Evolutionary conservation across 2,329 filamentous ascomycete genomes (phyloP).

Genomic region (Cytospora paraplurivora): DNA sequence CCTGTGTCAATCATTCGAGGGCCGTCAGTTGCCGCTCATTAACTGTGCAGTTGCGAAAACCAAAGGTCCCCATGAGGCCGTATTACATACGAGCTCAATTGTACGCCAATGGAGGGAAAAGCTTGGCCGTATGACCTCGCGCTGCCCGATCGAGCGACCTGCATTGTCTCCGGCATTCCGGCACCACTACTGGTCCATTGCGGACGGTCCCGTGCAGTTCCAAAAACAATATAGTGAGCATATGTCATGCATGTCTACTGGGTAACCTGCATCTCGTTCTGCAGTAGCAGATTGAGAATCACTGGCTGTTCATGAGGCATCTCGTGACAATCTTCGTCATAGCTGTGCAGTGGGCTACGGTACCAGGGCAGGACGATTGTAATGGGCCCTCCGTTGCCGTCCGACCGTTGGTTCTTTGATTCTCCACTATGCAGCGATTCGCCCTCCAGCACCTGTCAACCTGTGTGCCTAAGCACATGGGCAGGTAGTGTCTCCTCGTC

Average conservation of each 20-base stretch:
- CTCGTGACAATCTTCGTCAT: background rate
- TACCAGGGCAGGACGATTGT: background rate
- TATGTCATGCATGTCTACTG: background rate
- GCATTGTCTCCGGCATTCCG: constrained; percentile 2
- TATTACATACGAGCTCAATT: background rate
- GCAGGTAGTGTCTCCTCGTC: background rate
- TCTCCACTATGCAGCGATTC: background rate
- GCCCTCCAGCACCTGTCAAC: background rate
- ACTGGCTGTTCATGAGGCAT: background rate
- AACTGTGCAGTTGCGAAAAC: constrained; percentile 9
- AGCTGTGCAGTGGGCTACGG: background rate
- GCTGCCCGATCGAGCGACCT: constrained; percentile 19
- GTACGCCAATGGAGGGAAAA: constrained; percentile 2
- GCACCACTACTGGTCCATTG: constrained; percentile 9
- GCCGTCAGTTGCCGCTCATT: constrained; percentile 2
- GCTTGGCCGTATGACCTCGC: background rate
- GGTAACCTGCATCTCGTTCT: background rate
- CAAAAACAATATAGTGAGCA: constrained; percentile 1
- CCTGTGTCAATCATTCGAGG: background rate
- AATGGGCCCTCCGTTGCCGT: background rate
- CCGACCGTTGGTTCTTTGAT: background rate
- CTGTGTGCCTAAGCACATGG: background rate
- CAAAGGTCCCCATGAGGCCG: constrained; percentile 8
- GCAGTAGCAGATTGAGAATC: background rate
- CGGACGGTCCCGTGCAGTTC: constrained; percentile 20